phyloP scores from a whole-genome alignment of 2,329 filamentous ascomycete species.

The Diaporthe nobilis region DNA sequence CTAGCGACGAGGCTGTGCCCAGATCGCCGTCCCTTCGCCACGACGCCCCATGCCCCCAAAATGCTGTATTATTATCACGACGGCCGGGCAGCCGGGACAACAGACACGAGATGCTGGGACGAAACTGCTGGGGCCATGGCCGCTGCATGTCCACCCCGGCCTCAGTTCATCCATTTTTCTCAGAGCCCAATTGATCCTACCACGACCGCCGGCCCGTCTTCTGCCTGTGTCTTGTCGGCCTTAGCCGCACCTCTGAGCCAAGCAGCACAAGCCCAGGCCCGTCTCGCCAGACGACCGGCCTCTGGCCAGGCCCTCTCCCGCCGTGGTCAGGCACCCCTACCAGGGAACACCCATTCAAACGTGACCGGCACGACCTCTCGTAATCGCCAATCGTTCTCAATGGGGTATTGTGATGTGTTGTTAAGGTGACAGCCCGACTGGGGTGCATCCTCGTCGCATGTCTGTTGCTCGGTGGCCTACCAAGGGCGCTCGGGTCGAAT shows the following conservation, averaged over 20 bases:
- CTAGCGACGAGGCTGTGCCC: conserved; percentile 30
- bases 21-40: conserved; percentile 27
- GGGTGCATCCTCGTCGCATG: conserved; percentile 22
- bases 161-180: background rate
- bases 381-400: conserved; percentile 27
- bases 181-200: background rate
- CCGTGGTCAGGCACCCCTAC: background rate
- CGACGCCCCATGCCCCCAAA: conserved; percentile 13
- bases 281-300: background rate
- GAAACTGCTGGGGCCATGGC: background rate
- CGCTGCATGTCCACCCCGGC: background rate
- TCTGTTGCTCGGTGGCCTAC: background rate
- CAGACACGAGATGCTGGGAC: conserved; percentile 5
- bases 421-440: background rate
- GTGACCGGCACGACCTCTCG: background rate
- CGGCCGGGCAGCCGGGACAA: background rate
- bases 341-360: background rate
- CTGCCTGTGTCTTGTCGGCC: conserved; percentile 18
- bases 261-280: background rate
- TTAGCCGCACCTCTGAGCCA: background rate
- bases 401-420: conserved; percentile 16
- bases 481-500: background rate
- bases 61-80: conserved; percentile 2
- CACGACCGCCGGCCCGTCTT: background rate
- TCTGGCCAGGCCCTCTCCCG: background rate